Conservation (phyloP, 169 alveolate genomes). For the Plasmodium knowlesi region DNA sequence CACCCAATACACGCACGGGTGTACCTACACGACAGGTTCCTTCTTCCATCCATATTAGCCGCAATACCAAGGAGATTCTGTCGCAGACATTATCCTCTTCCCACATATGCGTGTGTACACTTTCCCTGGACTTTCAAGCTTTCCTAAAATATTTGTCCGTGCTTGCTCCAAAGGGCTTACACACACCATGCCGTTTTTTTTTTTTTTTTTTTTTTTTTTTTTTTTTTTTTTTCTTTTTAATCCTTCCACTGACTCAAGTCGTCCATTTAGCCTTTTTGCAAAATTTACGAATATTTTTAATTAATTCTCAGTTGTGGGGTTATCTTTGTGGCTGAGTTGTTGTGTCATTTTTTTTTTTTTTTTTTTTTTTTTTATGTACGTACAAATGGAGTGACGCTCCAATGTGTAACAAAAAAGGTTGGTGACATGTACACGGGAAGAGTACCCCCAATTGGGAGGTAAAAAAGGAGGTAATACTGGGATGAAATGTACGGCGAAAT, state of each 20-base stretch:
- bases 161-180: background rate
- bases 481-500: background rate
- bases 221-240: background rate
- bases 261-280: background rate
- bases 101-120: background rate
- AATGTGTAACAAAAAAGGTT: background rate
- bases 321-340: background rate
- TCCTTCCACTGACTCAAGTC: background rate
- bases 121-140: background rate
- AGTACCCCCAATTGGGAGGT: background rate
- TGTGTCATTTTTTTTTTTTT: background rate
- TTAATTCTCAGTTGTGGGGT: background rate
- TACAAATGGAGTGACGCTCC: background rate
- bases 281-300: slow-evolving; percentile 5
- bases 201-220: background rate
- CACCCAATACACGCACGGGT: background rate
- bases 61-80: background rate
- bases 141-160: background rate
- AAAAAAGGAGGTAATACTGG: background rate
- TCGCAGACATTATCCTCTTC: background rate
- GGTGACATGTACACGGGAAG: background rate
- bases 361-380: background rate
- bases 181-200: background rate
- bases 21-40: background rate
- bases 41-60: background rate